Evolutionary conservation across 192 early-diverging fungal genomes (phyloP), one percentile per base, ranked within the genome.

Genomic region (Backusella australiensis): DNA sequence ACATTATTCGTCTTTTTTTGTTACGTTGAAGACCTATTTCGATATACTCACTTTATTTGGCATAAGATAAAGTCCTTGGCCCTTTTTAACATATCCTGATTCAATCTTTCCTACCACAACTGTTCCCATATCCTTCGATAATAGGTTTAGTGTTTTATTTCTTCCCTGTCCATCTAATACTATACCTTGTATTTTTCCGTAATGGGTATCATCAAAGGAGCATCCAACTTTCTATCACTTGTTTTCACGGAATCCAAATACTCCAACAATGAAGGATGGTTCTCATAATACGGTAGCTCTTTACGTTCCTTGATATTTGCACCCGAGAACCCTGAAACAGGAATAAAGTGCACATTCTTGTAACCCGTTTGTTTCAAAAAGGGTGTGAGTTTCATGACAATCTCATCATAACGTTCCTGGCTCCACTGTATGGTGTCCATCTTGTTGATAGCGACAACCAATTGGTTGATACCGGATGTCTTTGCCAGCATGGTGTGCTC

Each of bases 361-460:
- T 93, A 99, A 7, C 98, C 96, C 73, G 91, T 92, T 19, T 82
- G 83, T 86, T 93, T 96, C 79, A 99, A 85, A 91, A 97, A 99
- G 21, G 95, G 95, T 67, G 89, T 80, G 49, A 97, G 85, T 80
- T 97, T 98, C 65, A 74, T 52, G 44, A 94, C 84, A 82, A 91
- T 91, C 75, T 99, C 97, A 79, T 98, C 94, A 83, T 96, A 98
- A 68, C 93, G 78, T 11, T 85, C 92, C 89, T 98, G 92, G 79
- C 89, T 85, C 97, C 97, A 99, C 53, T 82, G 53, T 42, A 99
- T 96, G 4, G 97, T 99, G 80, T 99, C 98, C 98, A 99, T 99
- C 90, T 99, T 99, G 91, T 99, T 99, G 85, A 99, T 92, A 36
- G 92, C 98, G 52, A 98, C 89, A 53, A 98, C 87, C 68, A 99